Percentiles rank a stretch among this genome's conserved stretches.
These are phyloP conservation scores for Erodium texanum DNA, from an alignment of 441 rosid species.

Conservation along the genomic window DNA sequence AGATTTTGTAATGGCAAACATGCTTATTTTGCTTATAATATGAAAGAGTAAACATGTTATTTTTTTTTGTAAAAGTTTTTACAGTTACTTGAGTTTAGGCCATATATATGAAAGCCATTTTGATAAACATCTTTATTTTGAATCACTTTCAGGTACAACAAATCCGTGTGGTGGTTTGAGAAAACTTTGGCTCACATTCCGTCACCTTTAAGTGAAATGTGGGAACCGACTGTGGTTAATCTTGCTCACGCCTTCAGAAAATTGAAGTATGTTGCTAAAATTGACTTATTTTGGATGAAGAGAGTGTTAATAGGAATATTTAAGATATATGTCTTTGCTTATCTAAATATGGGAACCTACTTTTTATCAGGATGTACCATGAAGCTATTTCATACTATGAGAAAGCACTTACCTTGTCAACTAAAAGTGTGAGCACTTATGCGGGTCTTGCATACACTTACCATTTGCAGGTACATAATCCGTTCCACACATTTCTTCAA, in stretches of 20 bases:
- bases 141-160: constrained; percentile 56
- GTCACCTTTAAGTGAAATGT: constrained; percentile 54
- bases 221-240: constrained; percentile 90
- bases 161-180: constrained; percentile 78
- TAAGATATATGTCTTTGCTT: constrained; percentile 1
- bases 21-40: neutral
- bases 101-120: neutral
- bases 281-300: neutral
- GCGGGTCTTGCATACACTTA: constrained; percentile 89
- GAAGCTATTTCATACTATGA: constrained; percentile 73
- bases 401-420: constrained; percentile 76
- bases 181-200: constrained; percentile 73
- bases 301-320: neutral
- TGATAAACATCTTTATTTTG: constrained; percentile 16
- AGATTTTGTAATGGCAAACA: neutral
- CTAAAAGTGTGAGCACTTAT: constrained; percentile 76
- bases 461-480: constrained; percentile 61
- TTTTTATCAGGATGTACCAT: constrained; percentile 44
- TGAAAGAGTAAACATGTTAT: too few species aligned
- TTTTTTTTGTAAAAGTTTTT: neutral
- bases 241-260: constrained; percentile 86
- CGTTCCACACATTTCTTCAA: neutral
- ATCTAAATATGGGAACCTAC: constrained; percentile 13
- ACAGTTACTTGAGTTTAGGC: neutral
- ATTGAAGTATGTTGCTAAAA: constrained; percentile 39